Percentiles rank a stretch among this genome's conserved stretches.
These are phyloP conservation scores for Thelonectria rubi DNA, from an alignment of 2,329 filamentous ascomycete genomes.

Conservation along the genomic window DNA sequence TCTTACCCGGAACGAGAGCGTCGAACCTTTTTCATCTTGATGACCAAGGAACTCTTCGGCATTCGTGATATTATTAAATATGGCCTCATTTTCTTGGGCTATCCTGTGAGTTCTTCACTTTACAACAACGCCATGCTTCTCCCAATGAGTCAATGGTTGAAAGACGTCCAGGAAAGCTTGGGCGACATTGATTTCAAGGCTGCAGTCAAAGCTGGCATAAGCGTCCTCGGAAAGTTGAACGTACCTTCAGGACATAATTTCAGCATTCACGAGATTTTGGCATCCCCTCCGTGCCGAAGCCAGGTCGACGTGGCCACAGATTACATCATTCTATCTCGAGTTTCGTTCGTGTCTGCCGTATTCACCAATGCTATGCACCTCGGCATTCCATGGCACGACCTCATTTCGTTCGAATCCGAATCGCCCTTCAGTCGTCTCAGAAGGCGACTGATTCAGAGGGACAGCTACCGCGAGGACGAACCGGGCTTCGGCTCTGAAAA, in stretches of 20 bases:
- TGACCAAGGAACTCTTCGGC: constrained; percentile 12
- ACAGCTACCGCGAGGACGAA: background rate
- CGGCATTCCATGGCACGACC: constrained; percentile 6
- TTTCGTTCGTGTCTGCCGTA: constrained; percentile 9
- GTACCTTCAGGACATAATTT: background rate
- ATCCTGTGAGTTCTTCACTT: constrained; percentile 10
- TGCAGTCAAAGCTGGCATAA: constrained; percentile 3
- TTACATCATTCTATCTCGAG: constrained; percentile 7
- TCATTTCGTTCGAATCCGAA: constrained; percentile 4
- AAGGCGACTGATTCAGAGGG: background rate
- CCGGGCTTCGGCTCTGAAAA: background rate
- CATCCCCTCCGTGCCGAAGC: background rate
- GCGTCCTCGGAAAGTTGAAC: constrained; percentile 8
- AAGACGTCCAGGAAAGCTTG: background rate
- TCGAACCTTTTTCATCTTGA: constrained; percentile 9
- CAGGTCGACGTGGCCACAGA: background rate
- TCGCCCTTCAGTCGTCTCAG: constrained; percentile 9
- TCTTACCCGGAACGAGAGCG: constrained; percentile 10
- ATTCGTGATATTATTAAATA: constrained; percentile 16
- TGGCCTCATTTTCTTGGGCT: constrained; percentile 10
- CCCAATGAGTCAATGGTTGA: constrained; percentile 12
- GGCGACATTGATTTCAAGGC: constrained; percentile 11
- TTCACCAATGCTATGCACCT: constrained; percentile 6
- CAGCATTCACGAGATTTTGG: background rate
- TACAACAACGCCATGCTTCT: constrained; percentile 2